Conservation (phyloP, 2,329 filamentous ascomycete genomes). For the Talaromyces atroroseus region DNA sequence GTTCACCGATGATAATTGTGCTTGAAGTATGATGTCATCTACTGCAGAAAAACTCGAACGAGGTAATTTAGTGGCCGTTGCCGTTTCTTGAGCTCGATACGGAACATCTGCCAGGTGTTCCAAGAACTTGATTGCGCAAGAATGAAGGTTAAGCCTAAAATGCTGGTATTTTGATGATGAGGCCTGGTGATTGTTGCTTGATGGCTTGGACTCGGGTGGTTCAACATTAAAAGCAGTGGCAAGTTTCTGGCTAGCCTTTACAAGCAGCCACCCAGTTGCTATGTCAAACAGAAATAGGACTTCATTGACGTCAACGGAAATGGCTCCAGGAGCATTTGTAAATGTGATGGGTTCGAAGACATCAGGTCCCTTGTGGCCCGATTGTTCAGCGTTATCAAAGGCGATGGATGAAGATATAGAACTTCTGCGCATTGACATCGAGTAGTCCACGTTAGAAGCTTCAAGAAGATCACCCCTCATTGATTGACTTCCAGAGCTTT, state of each 20-base stretch:
- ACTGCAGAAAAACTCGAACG: conserved; percentile 19
- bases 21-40: conserved; percentile 31
- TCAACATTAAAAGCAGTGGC: conserved; percentile 17
- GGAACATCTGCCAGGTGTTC: conserved; percentile 30
- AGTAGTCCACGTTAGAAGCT: conserved; percentile 20
- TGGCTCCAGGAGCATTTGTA: conserved; percentile 9
- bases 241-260: conserved; percentile 32
- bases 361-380: conserved; percentile 1
- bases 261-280: conserved; percentile 36
- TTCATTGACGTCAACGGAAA: conserved; percentile 30
- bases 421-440: conserved; percentile 18
- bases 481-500: conserved; percentile 14
- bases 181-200: background rate
- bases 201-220: conserved; percentile 2
- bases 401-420: conserved; percentile 16
- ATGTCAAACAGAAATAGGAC: conserved; percentile 34
- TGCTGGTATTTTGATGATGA: background rate
- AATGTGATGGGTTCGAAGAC: conserved; percentile 3
- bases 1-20: conserved; percentile 22
- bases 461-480: conserved; percentile 20
- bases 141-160: conserved; percentile 25
- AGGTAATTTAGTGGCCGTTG: conserved; percentile 12
- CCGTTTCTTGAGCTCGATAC: conserved; percentile 18
- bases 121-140: conserved; percentile 32
- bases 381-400: conserved; percentile 12